Evolutionary conservation across 257 asterid species (phyloP).

Genomic region (Marsdenia floribunda): DNA sequence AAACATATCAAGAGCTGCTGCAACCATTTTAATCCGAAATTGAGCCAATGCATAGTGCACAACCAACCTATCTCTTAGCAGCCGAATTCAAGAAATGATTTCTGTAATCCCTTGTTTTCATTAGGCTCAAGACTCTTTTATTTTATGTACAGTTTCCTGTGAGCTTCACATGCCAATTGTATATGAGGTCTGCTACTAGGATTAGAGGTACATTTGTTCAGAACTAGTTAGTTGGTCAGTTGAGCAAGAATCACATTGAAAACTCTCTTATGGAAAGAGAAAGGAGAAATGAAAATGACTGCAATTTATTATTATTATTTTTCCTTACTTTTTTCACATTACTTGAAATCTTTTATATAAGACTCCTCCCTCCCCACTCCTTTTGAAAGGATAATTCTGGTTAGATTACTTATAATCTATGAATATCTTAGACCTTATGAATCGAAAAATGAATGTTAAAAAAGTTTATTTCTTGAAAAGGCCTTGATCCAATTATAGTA

Average conservation of each 20-base stretch:
- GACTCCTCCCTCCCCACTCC: too few relatives aligned
- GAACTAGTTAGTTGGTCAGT: not conserved
- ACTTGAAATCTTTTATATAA: too few relatives aligned
- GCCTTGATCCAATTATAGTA: too few relatives aligned
- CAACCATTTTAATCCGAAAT: not conserved
- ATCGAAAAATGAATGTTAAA: too few relatives aligned
- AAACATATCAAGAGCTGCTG: not conserved
- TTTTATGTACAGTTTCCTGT: slow-evolving; percentile 14
- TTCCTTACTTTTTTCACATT: not conserved
- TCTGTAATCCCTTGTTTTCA: not conserved
- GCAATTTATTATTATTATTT: not conserved
- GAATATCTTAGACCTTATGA: too few relatives aligned
- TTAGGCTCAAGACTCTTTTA: not conserved
- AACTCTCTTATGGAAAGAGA: not conserved
- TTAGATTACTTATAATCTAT: too few relatives aligned
- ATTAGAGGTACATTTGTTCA: slow-evolving; percentile 7
- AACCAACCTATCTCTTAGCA: too few relatives aligned
- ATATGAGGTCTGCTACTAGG: slow-evolving; percentile 9
- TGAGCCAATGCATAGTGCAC: not conserved
- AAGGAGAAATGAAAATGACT: not conserved
- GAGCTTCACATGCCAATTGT: not conserved
- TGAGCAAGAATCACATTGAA: slow-evolving; percentile 6
- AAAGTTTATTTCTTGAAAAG: too few relatives aligned
- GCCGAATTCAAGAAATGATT: not conserved
- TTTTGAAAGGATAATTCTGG: too few relatives aligned